Base-by-base conservation (phyloP, 129 eudicot genomes). In the Lactuca sativa region DNA sequence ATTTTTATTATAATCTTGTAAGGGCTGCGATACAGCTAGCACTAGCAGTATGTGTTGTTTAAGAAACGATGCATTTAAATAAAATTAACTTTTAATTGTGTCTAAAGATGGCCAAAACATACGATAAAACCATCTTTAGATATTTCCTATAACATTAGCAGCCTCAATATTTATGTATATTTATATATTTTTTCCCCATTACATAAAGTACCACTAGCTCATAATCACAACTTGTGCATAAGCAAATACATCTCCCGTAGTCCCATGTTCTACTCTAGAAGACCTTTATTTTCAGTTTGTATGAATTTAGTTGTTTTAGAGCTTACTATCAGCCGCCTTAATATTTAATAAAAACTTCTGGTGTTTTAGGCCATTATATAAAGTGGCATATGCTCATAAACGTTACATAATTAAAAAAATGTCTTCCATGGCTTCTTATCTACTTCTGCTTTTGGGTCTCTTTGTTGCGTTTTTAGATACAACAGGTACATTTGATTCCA, bases 371-470 rank as follows among this genome's bases (percentile, higher is more conserved):
- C 8, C 70, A 60, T 52, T 76, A 76, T 76, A 68, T 51, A 76
- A 76, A 40, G 56, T 12, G 75, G 51, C 64, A 38, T 49, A 21
- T 58, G 37, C 21, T 34, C 60, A 57, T 60, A 36, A 58, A 63
- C 44, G 14, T 21, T 59, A 40, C 75, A 76, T 12, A 69, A 61
- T 64, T 58, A 76, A 67, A 61, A 67, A 61, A 10, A 76, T 69
- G 80, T 79, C 75, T 73, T 63, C 65, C 58, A 79, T 73, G 75
- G 66, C 62, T 40, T 21, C 59, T 43, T n/a, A n/a, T n/a, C 32
- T 61, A 31, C 65, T 79, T 41, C 48, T 79, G 48, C 33, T 78
- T 25, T 44, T 73, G n/a, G 71, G 69, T 40, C 40, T 79, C 9
- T 43, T 73, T 53, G 64, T 34, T 57, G 30, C 70, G 67, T 67